Evolutionary conservation across 345 rosid species (phyloP).

Genomic region (Hypericum perforatum): DNA sequence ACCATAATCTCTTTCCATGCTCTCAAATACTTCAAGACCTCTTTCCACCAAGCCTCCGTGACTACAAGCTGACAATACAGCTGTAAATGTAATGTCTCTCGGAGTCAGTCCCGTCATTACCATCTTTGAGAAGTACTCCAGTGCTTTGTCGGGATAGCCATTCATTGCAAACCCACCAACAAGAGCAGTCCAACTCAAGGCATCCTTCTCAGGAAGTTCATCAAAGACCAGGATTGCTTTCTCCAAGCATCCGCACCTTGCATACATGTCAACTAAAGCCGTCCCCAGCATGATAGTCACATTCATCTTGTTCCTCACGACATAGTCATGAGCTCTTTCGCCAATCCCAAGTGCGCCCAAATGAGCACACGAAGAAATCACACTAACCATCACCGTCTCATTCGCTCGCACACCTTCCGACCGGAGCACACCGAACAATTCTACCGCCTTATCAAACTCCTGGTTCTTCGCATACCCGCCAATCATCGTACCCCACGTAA

Average conservation of each 20-base stretch:
- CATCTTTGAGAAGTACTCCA: slow-evolving; percentile 42
- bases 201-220: slow-evolving; percentile 40
- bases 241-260: slow-evolving; percentile 53
- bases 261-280: slow-evolving; percentile 63
- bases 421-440: slow-evolving; percentile 39
- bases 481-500: slow-evolving; percentile 73
- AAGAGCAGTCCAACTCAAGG: slow-evolving; percentile 54
- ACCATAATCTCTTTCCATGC: slow-evolving; percentile 34
- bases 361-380: slow-evolving; percentile 59
- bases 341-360: slow-evolving; percentile 55
- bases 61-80: slow-evolving; percentile 64
- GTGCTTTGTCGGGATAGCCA: slow-evolving; percentile 42
- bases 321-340: slow-evolving; percentile 46
- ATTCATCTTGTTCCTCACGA: slow-evolving; percentile 27
- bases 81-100: slow-evolving; percentile 51
- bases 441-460: slow-evolving; percentile 38
- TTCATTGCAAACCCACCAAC: slow-evolving; percentile 64
- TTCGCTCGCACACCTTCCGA: slow-evolving; percentile 40
- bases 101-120: slow-evolving; percentile 35
- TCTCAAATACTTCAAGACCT: slow-evolving; percentile 50
- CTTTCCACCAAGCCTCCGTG: slow-evolving; percentile 56
- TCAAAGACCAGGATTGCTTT: slow-evolving; percentile 44
- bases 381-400: slow-evolving; percentile 64
- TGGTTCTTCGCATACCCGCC: slow-evolving; percentile 44
- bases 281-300: slow-evolving; percentile 57